Conservation (phyloP, 345 rosid genomes). For the Syzygium oleosum region DNA sequence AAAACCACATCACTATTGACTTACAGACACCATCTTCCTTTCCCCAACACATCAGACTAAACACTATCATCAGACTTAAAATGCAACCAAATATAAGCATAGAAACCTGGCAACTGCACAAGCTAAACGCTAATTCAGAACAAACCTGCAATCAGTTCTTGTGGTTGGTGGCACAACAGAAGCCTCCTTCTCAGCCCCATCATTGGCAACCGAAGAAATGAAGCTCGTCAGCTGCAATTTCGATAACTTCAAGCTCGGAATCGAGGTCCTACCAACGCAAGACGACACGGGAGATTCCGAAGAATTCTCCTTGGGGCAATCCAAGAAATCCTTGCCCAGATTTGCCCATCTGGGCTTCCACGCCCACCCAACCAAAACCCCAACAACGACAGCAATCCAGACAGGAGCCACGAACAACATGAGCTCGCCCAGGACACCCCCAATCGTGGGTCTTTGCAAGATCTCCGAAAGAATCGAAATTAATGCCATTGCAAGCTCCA, state of each 20-base stretch:
- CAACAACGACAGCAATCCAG: constrained; percentile 78
- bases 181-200: constrained; percentile 12
- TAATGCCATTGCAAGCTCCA: constrained; percentile 32
- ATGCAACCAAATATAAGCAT: neutral
- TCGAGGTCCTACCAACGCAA: constrained; percentile 7
- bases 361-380: constrained; percentile 88
- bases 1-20: neutral
- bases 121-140: neutral
- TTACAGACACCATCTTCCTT: neutral
- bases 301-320: constrained; percentile 7
- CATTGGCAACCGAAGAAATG: constrained; percentile 33
- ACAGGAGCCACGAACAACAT: constrained; percentile 49
- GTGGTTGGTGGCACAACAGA: constrained; percentile 8
- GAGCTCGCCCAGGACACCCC: constrained; percentile 41
- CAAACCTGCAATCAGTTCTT: constrained; percentile 43
- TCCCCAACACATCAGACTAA: neutral
- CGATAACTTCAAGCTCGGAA: constrained; percentile 27
- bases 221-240: constrained; percentile 50
- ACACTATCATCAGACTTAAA: neutral
- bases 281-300: neutral
- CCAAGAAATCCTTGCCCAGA: constrained; percentile 31
- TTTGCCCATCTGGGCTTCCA: constrained; percentile 94
- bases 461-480: constrained; percentile 41
- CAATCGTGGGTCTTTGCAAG: constrained; percentile 31
- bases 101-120: neutral